Evolutionary conservation across 805 yeast genomes (phyloP).

Genomic region (Yamadazyma insecticola): DNA sequence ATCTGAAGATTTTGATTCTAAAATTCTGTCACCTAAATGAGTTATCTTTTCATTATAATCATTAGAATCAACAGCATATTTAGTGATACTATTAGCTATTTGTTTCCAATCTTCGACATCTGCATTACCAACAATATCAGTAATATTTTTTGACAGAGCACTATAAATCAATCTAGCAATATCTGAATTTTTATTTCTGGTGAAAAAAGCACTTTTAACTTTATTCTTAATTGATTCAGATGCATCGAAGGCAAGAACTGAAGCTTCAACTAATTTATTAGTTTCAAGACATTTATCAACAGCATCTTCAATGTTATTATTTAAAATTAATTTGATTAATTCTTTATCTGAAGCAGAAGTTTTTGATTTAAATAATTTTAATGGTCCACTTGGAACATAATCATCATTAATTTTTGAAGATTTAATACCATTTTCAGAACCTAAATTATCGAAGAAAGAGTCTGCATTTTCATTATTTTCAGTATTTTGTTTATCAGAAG

Average conservation of each 20-base stretch:
- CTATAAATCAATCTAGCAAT: constrained; percentile 74
- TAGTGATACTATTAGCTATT: constrained; percentile 64
- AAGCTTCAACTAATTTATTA: constrained; percentile 70
- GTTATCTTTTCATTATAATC: constrained; percentile 54
- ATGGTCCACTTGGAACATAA: constrained; percentile 53
- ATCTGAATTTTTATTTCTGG: constrained; percentile 47
- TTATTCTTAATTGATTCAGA: constrained; percentile 54
- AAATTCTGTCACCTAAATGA: constrained; percentile 74
- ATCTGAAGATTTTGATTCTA: constrained; percentile 20
- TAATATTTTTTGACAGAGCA: constrained; percentile 48
- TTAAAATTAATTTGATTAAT: constrained; percentile 41
- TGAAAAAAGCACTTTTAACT: constrained; percentile 70
- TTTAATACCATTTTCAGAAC: constrained; percentile 13
- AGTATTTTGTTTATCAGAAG: constrained; percentile 6
- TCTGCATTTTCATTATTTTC: constrained; percentile 17
- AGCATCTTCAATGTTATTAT: constrained; percentile 63
- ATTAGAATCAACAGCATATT: constrained; percentile 45
- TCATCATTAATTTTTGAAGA: constrained; percentile 2
- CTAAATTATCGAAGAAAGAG: constrained; percentile 35
- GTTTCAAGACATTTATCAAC: constrained; percentile 60
- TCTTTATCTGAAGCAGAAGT: constrained; percentile 41
- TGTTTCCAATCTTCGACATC: constrained; percentile 80
- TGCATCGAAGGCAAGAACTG: constrained; percentile 64
- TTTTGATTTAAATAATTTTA: constrained; percentile 32
- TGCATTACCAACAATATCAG: constrained; percentile 74